These are phyloP conservation scores for Torulaspora quercuum DNA, from an alignment of 805 yeast genomes.

Conservation along the genomic window DNA sequence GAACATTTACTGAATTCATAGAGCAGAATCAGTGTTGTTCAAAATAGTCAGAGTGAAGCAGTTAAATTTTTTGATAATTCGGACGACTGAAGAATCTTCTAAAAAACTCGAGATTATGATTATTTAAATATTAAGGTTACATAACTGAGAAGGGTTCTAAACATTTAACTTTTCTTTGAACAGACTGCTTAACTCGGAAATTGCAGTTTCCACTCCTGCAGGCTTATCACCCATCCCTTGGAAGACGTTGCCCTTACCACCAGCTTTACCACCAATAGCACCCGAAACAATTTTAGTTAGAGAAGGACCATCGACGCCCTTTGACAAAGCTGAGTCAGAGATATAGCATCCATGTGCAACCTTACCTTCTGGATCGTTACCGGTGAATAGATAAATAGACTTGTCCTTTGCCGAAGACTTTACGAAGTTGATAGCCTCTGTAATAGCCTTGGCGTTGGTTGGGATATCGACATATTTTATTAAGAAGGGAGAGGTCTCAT, in stretches of 20 bases:
- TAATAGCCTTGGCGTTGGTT: constrained; percentile 88
- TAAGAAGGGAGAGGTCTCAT: constrained; percentile 52
- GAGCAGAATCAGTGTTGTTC: no score
- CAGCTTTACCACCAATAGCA: constrained; percentile 92
- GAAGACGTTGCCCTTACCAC: constrained; percentile 94
- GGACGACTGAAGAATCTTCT: no score
- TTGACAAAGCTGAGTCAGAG: constrained; percentile 61
- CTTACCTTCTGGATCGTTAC: constrained; percentile 57
- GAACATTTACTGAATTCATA: no score
- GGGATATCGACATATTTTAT: constrained; percentile 67
- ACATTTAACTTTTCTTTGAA: constrained; percentile 54
- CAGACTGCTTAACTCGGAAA: constrained; percentile 61
- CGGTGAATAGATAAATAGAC: constrained; percentile 76
- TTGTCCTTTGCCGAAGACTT: constrained; percentile 72
- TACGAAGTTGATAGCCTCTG: constrained; percentile 84
- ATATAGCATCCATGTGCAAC: constrained; percentile 96
- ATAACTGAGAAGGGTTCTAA: constrained; percentile 11
- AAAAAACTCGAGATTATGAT: not conserved
- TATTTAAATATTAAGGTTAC: constrained; percentile 3
- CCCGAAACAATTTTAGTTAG: constrained; percentile 68
- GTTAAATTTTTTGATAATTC: no score
- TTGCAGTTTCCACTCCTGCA: constrained; percentile 65
- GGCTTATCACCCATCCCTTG: constrained; percentile 95
- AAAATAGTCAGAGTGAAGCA: no score
- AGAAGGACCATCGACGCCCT: constrained; percentile 72